A percentile compares a stretch with the other conserved stretches of the same genome.
Evolutionary conservation across 257 asterid species (phyloP).

Genomic region (Solanum arcanum): DNA sequence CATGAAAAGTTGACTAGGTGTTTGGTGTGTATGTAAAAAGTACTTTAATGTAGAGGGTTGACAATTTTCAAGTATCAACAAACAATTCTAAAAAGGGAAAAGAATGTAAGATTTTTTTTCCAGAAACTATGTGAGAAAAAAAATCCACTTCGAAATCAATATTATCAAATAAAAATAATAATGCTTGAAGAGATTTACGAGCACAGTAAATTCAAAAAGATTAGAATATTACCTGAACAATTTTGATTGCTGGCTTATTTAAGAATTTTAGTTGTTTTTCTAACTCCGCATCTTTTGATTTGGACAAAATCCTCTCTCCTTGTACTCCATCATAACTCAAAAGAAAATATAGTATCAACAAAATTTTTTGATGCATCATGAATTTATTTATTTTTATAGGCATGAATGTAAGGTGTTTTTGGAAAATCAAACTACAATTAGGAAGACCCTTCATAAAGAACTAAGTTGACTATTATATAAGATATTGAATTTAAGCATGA

Average conservation of each 20-base stretch:
- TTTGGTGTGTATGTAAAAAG: not conserved
- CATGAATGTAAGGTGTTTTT: not conserved
- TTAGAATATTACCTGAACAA: not conserved
- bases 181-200: not conserved
- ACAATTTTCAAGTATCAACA: not conserved
- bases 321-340: not conserved
- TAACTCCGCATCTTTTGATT: not conserved
- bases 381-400: not conserved
- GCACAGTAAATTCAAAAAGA: not conserved
- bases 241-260: not conserved
- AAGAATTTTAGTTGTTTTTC: not conserved
- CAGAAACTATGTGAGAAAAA: not conserved
- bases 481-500: not conserved
- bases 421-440: not conserved
- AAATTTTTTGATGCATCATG: not conserved
- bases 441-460: not conserved
- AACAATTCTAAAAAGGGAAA: not conserved
- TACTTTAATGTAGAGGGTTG: not conserved
- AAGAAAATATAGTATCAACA: not conserved
- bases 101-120: not conserved
- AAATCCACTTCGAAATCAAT: not conserved
- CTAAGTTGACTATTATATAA: not conserved
- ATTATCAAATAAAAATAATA: not conserved
- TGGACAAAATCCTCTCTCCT: not conserved
- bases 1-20: not conserved